phyloP scores from a whole-genome alignment of 176 grass and related monocot genomes.

The Zea mays region DNA sequence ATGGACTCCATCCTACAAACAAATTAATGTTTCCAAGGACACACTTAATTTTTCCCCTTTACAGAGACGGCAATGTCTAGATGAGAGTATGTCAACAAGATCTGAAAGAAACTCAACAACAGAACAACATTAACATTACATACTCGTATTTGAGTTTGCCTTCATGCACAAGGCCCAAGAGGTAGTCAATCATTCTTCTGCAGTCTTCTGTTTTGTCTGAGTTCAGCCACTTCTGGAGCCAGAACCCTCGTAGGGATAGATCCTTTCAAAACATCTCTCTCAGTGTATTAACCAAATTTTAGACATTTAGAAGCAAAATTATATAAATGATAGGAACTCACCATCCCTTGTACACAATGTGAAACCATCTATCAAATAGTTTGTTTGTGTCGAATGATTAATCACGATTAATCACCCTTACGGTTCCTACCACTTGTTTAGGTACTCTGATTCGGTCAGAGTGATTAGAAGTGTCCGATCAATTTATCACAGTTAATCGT shows the following conservation, averaged over 20 bases:
- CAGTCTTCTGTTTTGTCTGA: slow-evolving; percentile 71
- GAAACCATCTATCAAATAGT: slow-evolving; percentile 1
- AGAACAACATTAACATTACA: not conserved
- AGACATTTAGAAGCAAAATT: not conserved
- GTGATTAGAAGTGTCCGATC: too few relatives aligned
- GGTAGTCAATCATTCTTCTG: slow-evolving; percentile 64
- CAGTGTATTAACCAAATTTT: not conserved
- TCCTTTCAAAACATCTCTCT: slow-evolving; percentile 44
- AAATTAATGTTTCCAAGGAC: slow-evolving; percentile 5
- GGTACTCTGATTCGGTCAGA: too few relatives aligned
- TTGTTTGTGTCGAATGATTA: not conserved
- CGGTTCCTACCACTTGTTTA: too few relatives aligned
- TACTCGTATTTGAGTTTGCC: slow-evolving; percentile 87
- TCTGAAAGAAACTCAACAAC: not conserved
- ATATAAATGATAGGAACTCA: not conserved
- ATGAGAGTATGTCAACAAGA: not conserved
- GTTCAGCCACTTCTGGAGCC: slow-evolving; percentile 83
- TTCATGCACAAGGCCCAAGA: slow-evolving; percentile 58
- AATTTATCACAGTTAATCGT: too few relatives aligned
- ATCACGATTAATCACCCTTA: too few relatives aligned
- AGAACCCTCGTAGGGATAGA: slow-evolving; percentile 77
- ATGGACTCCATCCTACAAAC: slow-evolving; percentile 69
- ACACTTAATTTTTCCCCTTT: not conserved
- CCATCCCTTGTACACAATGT: not conserved
- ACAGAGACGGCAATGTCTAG: not conserved